These are phyloP conservation scores for Mycosphaerella arachidis DNA, from an alignment of 2,329 filamentous ascomycete species.

Conservation along the genomic window DNA sequence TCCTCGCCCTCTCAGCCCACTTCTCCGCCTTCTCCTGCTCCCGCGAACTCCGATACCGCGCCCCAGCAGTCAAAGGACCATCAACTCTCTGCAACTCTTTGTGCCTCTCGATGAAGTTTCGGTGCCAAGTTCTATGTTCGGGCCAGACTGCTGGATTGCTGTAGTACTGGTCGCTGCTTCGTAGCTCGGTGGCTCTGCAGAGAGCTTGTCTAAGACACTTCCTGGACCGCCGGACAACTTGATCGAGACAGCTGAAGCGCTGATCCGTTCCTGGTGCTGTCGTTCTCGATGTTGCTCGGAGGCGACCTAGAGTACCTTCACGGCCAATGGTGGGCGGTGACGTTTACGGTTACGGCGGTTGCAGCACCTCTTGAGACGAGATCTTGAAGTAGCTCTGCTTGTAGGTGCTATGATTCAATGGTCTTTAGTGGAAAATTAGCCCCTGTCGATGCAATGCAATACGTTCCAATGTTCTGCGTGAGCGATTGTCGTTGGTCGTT, in stretches of 20 bases:
- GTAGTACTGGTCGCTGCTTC: background rate
- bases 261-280: background rate
- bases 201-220: background rate
- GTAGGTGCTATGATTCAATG: too few relatives aligned
- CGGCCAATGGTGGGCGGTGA: background rate
- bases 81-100: background rate
- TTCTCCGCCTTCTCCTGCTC: conserved; percentile 10
- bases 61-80: background rate
- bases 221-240: background rate
- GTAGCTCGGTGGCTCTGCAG: background rate
- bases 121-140: too few relatives aligned
- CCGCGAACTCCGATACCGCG: background rate
- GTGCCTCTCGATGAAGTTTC: background rate
- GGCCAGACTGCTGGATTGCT: background rate
- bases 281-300: background rate
- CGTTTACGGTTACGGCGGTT: background rate
- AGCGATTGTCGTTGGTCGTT: background rate
- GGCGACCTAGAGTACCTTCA: background rate
- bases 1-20: background rate
- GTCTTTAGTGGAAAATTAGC: too few relatives aligned
- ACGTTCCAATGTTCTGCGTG: background rate
- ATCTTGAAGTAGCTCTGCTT: background rate
- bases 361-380: background rate
- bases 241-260: background rate
- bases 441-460: background rate